Conservation (phyloP, 1,139 yeast species). For the Protomyces inouyei region DNA sequence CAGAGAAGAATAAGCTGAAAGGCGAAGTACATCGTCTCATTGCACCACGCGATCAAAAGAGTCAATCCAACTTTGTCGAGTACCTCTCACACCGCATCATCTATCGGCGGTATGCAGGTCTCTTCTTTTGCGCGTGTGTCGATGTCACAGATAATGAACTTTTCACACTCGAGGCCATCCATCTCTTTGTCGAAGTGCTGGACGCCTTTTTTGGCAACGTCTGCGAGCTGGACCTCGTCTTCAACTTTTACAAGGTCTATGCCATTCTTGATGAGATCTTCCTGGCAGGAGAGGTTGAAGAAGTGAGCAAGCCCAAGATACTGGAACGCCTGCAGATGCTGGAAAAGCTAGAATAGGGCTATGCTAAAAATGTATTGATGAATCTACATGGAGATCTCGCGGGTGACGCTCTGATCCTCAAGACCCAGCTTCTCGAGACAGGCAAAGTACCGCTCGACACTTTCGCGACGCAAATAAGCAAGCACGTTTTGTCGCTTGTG, state of each 20-base stretch:
- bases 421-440: constrained; percentile 82
- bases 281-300: constrained; percentile 73
- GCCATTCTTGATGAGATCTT: constrained; percentile 68
- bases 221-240: constrained; percentile 89
- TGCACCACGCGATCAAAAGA: constrained; percentile 75
- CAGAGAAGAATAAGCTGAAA: constrained; percentile 51
- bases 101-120: constrained; percentile 86
- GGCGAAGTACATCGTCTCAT: constrained; percentile 75
- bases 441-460: constrained; percentile 79
- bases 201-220: constrained; percentile 84
- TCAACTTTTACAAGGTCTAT: constrained; percentile 70
- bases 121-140: constrained; percentile 75
- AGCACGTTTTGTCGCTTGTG: constrained; percentile 81
- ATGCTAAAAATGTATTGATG: background rate
- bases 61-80: constrained; percentile 74
- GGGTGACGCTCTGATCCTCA: constrained; percentile 66
- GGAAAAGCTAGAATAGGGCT: constrained; percentile 36
- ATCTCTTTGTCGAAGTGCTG: constrained; percentile 79
- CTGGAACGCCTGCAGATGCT: constrained; percentile 49
- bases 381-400: constrained; percentile 26
- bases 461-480: constrained; percentile 69
- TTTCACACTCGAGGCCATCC: constrained; percentile 75
- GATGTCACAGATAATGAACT: constrained; percentile 74
- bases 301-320: constrained; percentile 58
- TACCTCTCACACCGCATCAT: constrained; percentile 67